A percentile compares a stretch with the other conserved stretches of the same genome.
These are phyloP conservation scores for Closterium sp. DNA, from an alignment of 139 green algal species.

Conservation along the genomic window DNA sequence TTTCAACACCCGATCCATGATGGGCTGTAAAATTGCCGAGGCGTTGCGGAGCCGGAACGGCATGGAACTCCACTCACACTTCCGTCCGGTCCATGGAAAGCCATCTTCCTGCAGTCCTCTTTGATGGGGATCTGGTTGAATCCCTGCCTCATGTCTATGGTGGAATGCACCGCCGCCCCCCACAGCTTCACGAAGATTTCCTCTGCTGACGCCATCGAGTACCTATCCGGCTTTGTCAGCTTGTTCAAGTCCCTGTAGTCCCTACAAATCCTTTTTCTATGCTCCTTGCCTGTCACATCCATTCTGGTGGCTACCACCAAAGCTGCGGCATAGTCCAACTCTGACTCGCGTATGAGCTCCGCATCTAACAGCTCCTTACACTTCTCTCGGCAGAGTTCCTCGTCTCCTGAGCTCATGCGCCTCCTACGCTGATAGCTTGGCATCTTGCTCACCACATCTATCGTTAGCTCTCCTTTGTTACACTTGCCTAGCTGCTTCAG, in stretches of 20 bases:
- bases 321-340: neutral
- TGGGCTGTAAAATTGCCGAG: neutral
- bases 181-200: slow-evolving; percentile 22
- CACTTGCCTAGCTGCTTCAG: too few relatives aligned
- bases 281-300: neutral
- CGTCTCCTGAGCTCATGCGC: too few relatives aligned
- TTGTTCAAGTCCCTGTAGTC: slow-evolving; percentile 18
- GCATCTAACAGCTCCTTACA: neutral
- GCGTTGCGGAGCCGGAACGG: neutral
- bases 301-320: neutral
- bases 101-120: neutral
- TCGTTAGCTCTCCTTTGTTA: too few relatives aligned
- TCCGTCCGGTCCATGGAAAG: neutral
- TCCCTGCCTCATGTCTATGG: neutral
- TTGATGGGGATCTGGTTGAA: slow-evolving; percentile 1
- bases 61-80: neutral
- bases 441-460: too few relatives aligned
- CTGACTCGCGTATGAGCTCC: neutral
- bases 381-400: neutral
- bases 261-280: slow-evolving; percentile 6
- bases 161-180: neutral
- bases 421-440: too few relatives aligned
- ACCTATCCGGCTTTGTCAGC: neutral
- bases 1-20: neutral
- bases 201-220: slow-evolving; percentile 12